Percentiles rank a stretch among this genome's conserved stretches.
phyloP scores from a whole-genome alignment of 225 moss, liverwort and hornwort species.

The Physcomitrium patens region DNA sequence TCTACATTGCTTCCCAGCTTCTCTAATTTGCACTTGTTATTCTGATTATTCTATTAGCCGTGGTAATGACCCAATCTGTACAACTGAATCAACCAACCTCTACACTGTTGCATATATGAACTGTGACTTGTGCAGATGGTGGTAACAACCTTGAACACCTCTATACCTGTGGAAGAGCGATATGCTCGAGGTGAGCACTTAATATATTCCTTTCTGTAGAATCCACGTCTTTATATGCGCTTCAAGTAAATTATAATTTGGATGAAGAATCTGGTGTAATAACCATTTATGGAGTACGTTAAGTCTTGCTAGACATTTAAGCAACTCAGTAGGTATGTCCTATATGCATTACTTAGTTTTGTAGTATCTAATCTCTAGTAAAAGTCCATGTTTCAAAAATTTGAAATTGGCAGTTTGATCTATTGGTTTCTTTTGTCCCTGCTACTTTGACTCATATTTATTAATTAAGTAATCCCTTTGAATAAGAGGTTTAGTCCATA shows the following conservation, averaged over 20 bases:
- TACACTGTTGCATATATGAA: conserved; percentile 13
- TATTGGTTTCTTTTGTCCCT: neutral
- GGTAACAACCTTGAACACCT: conserved; percentile 88
- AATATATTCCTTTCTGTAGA: neutral
- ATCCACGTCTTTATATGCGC: neutral
- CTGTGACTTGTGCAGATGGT: conserved; percentile 63
- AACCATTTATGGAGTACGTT: neutral
- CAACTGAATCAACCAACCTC: neutral
- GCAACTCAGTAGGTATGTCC: neutral
- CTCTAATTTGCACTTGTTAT: conserved; percentile 10
- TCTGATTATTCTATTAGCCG: neutral
- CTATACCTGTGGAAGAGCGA: conserved; percentile 74
- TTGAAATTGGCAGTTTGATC: neutral
- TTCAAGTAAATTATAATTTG: conserved; percentile 1
- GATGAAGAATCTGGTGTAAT: conserved; percentile 1
- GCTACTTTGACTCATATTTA: neutral
- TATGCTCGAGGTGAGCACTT: conserved; percentile 66
- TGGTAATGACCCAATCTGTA: neutral
- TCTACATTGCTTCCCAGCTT: conserved; percentile 9
- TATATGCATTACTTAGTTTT: neutral
- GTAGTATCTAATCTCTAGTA: neutral
- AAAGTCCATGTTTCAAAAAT: neutral
- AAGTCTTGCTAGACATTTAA: conserved; percentile 11
- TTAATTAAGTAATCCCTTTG: neutral
- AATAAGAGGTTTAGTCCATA: neutral